A percentile compares a stretch with the other conserved stretches of the same genome.
Evolutionary conservation across 176 grass and related monocot genomes (phyloP).

Genomic region (Eleusine indica): DNA sequence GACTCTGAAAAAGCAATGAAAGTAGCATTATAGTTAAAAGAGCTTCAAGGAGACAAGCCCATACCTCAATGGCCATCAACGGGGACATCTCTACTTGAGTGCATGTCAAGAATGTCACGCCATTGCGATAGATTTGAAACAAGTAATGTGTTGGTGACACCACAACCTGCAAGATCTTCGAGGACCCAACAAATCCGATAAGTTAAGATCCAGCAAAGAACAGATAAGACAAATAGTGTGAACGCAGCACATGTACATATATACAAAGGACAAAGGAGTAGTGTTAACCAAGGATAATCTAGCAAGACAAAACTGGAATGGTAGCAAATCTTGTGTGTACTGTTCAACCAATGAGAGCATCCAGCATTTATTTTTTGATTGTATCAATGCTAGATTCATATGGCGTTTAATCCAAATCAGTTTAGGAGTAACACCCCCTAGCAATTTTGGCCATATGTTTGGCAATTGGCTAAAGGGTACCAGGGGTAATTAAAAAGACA

Average conservation of each 20-base stretch:
- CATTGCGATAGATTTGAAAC: conserved; percentile 71
- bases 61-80: conserved; percentile 79
- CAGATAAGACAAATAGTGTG: background rate
- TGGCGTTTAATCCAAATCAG: too few relatives aligned
- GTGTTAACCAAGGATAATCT: too few relatives aligned
- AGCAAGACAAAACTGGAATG: too few relatives aligned
- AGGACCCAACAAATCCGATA: conserved; percentile 1
- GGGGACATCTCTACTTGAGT: conserved; percentile 90
- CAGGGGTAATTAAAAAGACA: too few relatives aligned
- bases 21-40: background rate
- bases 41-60: background rate
- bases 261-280: background rate
- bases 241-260: background rate
- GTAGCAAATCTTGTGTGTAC: too few relatives aligned
- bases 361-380: too few relatives aligned
- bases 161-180: conserved; percentile 74
- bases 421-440: too few relatives aligned
- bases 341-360: too few relatives aligned
- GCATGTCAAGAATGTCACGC: conserved; percentile 79
- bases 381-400: too few relatives aligned
- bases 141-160: conserved; percentile 91
- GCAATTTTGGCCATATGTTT: too few relatives aligned
- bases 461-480: too few relatives aligned
- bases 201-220: background rate
- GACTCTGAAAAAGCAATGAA: background rate